Conservation (phyloP, 1,139 yeast genomes). For the Candida glucosophila region DNA sequence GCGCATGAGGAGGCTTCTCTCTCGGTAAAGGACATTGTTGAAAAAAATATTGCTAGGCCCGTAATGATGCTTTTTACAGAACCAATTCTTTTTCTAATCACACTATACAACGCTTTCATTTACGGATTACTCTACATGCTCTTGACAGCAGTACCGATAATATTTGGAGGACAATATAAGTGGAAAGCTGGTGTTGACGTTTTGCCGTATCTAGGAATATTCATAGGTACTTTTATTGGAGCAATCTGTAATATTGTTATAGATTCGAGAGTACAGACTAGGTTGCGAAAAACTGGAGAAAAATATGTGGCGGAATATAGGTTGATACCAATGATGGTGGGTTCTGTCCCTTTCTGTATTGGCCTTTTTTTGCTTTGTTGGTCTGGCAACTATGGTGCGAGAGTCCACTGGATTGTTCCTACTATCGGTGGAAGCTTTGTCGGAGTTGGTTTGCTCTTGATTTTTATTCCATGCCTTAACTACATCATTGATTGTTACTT, state of each 20-base stretch:
- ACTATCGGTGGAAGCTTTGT: conserved; percentile 56
- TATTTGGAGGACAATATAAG: conserved; percentile 51
- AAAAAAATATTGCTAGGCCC: conserved; percentile 62
- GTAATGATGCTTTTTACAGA: conserved; percentile 53
- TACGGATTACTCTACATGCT: conserved; percentile 69
- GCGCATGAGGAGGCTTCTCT: conserved; percentile 64
- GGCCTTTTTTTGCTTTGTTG: conserved; percentile 76
- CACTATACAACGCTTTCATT: conserved; percentile 67
- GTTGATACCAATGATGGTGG: conserved; percentile 54
- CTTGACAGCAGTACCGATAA: conserved; percentile 65
- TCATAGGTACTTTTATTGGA: conserved; percentile 50
- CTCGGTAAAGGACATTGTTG: conserved; percentile 49
- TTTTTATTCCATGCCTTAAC: conserved; percentile 64
- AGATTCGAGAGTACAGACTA: conserved; percentile 12
- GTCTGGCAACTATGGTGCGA: conserved; percentile 59
- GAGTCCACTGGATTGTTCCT: conserved; percentile 71
- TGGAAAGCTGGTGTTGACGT: conserved; percentile 43
- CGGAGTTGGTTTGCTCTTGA: conserved; percentile 63
- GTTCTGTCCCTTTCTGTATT: conserved; percentile 55
- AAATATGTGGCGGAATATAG: conserved; percentile 66
- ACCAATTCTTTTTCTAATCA: conserved; percentile 55
- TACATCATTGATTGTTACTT: conserved; percentile 70
- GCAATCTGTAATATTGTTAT: conserved; percentile 31
- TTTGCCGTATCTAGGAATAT: conserved; percentile 49
- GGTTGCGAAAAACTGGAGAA: conserved; percentile 13